Evolutionary conservation across 805 yeast genomes (phyloP).

Genomic region (Blastobotrys peoriensis): DNA sequence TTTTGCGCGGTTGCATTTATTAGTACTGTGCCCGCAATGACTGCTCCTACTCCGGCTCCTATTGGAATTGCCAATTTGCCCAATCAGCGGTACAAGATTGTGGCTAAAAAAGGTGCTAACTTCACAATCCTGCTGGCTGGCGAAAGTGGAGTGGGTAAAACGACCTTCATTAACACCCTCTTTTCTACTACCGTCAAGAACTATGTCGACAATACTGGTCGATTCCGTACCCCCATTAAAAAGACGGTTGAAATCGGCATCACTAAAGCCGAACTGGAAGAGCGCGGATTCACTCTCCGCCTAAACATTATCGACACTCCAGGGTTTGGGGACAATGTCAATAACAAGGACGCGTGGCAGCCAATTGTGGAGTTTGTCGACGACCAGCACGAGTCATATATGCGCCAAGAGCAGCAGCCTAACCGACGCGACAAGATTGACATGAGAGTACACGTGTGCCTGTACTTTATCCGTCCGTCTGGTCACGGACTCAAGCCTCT

Average conservation of each 20-base stretch:
- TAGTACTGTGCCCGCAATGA: too few species aligned
- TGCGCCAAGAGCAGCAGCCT: conserved; percentile 76
- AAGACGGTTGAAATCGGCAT: conserved; percentile 36
- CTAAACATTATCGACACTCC: conserved; percentile 68
- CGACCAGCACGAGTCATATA: conserved; percentile 62
- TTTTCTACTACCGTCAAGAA: conserved; percentile 48
- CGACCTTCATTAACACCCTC: conserved; percentile 74
- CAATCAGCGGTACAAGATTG: conserved; percentile 34
- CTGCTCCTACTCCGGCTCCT: conserved; percentile 5
- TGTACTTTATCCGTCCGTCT: conserved; percentile 73
- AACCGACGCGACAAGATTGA: conserved; percentile 49
- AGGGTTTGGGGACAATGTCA: conserved; percentile 66
- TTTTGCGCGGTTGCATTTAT: too few species aligned
- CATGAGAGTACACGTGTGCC: conserved; percentile 73
- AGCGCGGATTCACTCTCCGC: conserved; percentile 51
- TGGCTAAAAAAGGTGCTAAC: conserved; percentile 51
- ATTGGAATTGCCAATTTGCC: conserved; percentile 31
- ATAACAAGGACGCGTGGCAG: conserved; percentile 61
- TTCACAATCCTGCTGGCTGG: conserved; percentile 85
- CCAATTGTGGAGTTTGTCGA: conserved; percentile 71
- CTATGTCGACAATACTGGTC: conserved; percentile 35
- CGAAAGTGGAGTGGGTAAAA: conserved; percentile 71
- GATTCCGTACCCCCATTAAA: conserved; percentile 34
- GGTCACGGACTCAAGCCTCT: conserved; percentile 54
- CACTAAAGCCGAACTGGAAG: conserved; percentile 48